phyloP scores from a whole-genome alignment of 2,329 filamentous ascomycete species.

The Hyphodiscus sp. region DNA sequence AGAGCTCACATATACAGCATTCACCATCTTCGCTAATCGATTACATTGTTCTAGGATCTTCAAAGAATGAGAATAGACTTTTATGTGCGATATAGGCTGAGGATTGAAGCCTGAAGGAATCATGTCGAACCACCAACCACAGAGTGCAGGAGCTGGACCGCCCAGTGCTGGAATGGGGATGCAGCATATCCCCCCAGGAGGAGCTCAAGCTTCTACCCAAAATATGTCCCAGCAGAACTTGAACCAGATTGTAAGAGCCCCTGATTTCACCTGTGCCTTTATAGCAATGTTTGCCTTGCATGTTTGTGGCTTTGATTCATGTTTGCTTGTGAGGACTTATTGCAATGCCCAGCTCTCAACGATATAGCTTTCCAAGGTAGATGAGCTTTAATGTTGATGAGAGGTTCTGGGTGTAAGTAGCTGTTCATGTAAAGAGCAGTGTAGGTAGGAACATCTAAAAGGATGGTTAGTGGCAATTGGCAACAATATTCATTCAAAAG shows the following conservation, averaged over 20 bases:
- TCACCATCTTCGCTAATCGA: background rate
- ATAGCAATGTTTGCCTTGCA: background rate
- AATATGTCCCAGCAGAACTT: slow-evolving; percentile 79
- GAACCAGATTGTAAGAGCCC: slow-evolving; percentile 82
- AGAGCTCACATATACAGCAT: background rate
- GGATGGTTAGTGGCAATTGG: background rate
- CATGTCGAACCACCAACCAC: slow-evolving; percentile 36
- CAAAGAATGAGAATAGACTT: background rate
- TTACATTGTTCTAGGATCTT: background rate
- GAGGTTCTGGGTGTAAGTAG: background rate
- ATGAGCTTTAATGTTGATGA: too few relatives aligned
- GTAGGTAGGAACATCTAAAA: background rate
- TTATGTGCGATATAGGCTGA: background rate
- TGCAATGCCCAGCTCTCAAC: too few relatives aligned
- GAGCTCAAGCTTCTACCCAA: slow-evolving; percentile 39
- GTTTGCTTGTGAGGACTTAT: too few relatives aligned
- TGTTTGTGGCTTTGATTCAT: too few relatives aligned
- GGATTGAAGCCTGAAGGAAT: background rate
- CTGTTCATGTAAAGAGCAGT: background rate
- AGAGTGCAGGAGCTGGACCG: slow-evolving; percentile 40
- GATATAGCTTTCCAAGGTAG: too few relatives aligned
- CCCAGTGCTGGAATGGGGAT: slow-evolving; percentile 37
- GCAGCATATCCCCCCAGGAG: slow-evolving; percentile 37
- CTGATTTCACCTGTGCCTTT: background rate
- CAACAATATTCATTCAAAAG: too few relatives aligned